Evolutionary conservation across 495 filamentous ascomycete species (phyloP).

Genomic region (Xylaria curta): DNA sequence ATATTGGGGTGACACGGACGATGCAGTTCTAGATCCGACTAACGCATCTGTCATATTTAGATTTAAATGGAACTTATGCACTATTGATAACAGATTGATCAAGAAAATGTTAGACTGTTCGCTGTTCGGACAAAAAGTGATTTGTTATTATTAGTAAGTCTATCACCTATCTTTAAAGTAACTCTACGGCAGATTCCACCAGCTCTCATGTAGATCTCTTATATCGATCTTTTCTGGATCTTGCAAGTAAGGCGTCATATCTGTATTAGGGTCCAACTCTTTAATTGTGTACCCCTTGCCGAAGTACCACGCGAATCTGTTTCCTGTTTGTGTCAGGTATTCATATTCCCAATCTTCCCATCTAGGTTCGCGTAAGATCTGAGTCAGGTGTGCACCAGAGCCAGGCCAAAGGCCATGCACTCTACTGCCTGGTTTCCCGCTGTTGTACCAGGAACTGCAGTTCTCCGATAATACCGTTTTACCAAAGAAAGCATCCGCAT

Average conservation of each 20-base stretch:
- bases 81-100: slow-evolving; percentile 1
- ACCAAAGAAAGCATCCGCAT: slow-evolving; percentile 66
- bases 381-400: slow-evolving; percentile 63
- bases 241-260: slow-evolving; percentile 50
- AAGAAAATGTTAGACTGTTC: background rate
- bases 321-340: slow-evolving; percentile 52
- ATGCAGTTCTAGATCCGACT: too few species aligned
- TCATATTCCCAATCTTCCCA: slow-evolving; percentile 79
- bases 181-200: slow-evolving; percentile 40
- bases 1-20: too few species aligned
- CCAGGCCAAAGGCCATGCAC: slow-evolving; percentile 74
- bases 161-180: slow-evolving; percentile 9
- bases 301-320: slow-evolving; percentile 53
- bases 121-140: background rate
- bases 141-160: slow-evolving; percentile 4
- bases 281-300: slow-evolving; percentile 51
- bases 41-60: background rate
- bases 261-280: slow-evolving; percentile 44
- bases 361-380: slow-evolving; percentile 63
- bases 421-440: slow-evolving; percentile 60
- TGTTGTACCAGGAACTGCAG: slow-evolving; percentile 75
- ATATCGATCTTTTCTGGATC: slow-evolving; percentile 45
- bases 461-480: slow-evolving; percentile 66
- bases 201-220: slow-evolving; percentile 50
- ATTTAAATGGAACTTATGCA: background rate